Evolutionary conservation across 495 filamentous ascomycete genomes (phyloP).

Genomic region (Jackrogersella minutella): DNA sequence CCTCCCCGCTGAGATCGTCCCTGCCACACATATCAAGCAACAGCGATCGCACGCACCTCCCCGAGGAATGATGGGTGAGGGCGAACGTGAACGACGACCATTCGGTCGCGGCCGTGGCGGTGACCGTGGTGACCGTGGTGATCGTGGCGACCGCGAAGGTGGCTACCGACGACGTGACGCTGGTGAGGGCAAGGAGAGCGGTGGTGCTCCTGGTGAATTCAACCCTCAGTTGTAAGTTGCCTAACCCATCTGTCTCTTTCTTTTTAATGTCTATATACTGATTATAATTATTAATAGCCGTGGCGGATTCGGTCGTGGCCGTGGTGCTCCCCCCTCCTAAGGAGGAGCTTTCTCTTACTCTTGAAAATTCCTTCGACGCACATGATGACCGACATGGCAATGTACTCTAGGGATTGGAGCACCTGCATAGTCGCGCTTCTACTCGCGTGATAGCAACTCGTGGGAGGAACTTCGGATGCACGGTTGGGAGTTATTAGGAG

Average conservation of each 20-base stretch:
- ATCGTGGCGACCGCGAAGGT: constrained; percentile 70
- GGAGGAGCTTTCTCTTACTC: constrained; percentile 45
- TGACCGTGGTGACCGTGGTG: constrained; percentile 69
- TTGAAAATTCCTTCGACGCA: constrained; percentile 52
- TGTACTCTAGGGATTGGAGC: constrained; percentile 60
- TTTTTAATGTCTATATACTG: constrained; percentile 24
- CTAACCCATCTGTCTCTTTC: background rate
- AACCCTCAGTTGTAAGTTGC: constrained; percentile 83
- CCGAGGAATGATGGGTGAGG: constrained; percentile 97
- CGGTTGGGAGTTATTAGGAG: constrained; percentile 53
- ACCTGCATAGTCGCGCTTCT: constrained; percentile 57
- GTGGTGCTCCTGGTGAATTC: constrained; percentile 92
- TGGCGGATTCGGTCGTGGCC: constrained; percentile 92
- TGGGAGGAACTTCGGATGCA: constrained; percentile 51
- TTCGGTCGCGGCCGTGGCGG: constrained; percentile 68
- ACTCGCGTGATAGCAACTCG: constrained; percentile 60
- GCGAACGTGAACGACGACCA: constrained; percentile 79
- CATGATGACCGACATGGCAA: constrained; percentile 57
- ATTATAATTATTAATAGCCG: constrained; percentile 63
- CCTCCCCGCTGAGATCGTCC: constrained; percentile 98
- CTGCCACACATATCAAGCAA: constrained; percentile 99
- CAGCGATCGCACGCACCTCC: constrained; percentile 98
- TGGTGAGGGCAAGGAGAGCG: constrained; percentile 93
- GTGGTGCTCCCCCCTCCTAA: constrained; percentile 75
- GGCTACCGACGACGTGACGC: constrained; percentile 78